These are phyloP conservation scores for Glycine tomentella DNA, from an alignment of 306 rosid genomes.

Conservation along the genomic window DNA sequence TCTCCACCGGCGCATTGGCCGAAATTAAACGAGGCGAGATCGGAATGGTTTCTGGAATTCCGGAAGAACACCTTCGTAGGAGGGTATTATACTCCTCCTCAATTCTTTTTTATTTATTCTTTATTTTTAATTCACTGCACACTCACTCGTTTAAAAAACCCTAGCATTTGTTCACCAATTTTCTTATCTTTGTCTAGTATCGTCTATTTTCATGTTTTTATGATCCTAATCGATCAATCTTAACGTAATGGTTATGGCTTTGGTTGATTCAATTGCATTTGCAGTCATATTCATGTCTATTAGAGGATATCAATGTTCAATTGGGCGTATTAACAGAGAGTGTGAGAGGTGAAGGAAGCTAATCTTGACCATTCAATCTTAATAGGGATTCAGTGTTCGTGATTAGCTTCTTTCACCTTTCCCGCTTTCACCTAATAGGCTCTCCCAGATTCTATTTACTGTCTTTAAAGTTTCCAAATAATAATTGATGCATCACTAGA, in stretches of 20 bases:
- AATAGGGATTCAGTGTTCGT: not conserved
- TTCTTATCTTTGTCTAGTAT: not conserved
- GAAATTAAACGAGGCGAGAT: conserved; percentile 83
- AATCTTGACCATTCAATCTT: conserved; percentile 9
- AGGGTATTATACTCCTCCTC: conserved; percentile 54
- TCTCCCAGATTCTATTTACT: not conserved
- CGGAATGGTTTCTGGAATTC: conserved; percentile 92
- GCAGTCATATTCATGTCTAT: not conserved
- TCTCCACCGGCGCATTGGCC: conserved; percentile 76
- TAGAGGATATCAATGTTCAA: not conserved
- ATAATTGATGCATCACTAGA: conserved; percentile 27
- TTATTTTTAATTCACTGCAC: not conserved
- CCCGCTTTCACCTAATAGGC: conserved; percentile 2
- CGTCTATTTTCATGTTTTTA: not conserved
- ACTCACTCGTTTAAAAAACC: not conserved
- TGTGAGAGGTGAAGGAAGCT: conserved; percentile 12
- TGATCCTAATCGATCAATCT: not conserved
- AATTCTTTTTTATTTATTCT: conserved; percentile 1
- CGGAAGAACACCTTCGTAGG: conserved; percentile 84
- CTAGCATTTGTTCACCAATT: conserved; percentile 41
- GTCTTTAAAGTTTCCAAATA: conserved; percentile 7
- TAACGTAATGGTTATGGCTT: not conserved
- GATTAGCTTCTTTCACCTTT: conserved; percentile 28
- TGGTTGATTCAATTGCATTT: not conserved
- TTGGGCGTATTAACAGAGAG: conserved; percentile 10